These are phyloP conservation scores for Linum trigynum DNA, from an alignment of 345 rosid genomes.

Conservation along the genomic window DNA sequence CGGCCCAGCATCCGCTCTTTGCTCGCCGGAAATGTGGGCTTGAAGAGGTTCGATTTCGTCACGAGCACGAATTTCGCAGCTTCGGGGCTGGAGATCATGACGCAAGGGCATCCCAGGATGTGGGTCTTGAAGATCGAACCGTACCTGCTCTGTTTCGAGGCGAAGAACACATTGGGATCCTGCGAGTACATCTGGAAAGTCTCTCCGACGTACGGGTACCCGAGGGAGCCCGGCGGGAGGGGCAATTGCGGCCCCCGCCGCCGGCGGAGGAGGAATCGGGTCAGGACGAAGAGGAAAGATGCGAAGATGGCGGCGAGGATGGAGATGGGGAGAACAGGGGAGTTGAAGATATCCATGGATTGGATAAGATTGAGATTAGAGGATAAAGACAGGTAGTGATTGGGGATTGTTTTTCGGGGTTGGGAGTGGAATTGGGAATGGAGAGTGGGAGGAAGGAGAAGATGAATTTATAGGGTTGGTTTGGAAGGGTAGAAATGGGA, in stretches of 20 bases:
- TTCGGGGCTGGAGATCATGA: constrained; percentile 88
- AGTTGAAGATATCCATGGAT: not conserved
- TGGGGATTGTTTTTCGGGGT: too few species aligned
- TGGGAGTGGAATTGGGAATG: too few species aligned
- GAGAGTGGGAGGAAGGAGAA: too few species aligned
- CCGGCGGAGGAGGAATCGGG: not conserved
- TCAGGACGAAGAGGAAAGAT: not conserved
- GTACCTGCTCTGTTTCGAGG: not conserved
- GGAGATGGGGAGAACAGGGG: not conserved
- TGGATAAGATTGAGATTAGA: not conserved
- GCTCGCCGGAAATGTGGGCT: constrained; percentile 86
- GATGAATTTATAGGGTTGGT: too few species aligned
- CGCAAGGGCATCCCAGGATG: constrained; percentile 92
- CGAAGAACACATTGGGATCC: not conserved
- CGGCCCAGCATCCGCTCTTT: constrained; percentile 89
- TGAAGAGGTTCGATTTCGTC: constrained; percentile 59
- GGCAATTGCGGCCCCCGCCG: not conserved
- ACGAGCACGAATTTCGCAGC: constrained; percentile 68
- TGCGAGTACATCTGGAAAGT: not conserved
- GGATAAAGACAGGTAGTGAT: too few species aligned
- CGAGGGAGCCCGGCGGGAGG: not conserved
- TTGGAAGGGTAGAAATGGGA: too few species aligned
- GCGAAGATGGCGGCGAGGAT: not conserved
- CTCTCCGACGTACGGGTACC: not conserved
- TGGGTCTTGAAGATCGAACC: constrained; percentile 62